phyloP scores from a whole-genome alignment of 139 green algal species.

The Chlorella sp. region DNA sequence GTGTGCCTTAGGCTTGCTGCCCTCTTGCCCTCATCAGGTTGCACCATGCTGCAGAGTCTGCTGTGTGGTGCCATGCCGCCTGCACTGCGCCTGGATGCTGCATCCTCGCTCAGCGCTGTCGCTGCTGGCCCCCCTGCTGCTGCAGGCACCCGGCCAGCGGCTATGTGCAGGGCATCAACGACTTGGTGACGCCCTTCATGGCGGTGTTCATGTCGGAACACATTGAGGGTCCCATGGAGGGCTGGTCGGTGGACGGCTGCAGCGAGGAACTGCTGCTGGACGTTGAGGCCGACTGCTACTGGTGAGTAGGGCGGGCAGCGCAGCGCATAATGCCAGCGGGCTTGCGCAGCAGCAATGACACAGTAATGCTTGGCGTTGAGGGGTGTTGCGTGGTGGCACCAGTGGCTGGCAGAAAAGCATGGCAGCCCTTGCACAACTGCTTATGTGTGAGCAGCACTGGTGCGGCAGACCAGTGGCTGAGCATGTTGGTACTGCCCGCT shows the following conservation, averaged over 20 bases:
- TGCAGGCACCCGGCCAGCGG: conserved; percentile 89
- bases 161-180: conserved; percentile 98
- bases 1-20: no score
- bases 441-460: background rate
- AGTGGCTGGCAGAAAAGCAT: no score
- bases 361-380: background rate
- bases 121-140: background rate
- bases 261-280: conserved; percentile 72
- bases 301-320: conserved; percentile 59
- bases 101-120: background rate
- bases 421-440: no score
- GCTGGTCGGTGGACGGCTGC: conserved; percentile 65
- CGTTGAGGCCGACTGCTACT: conserved; percentile 97
- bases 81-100: no score
- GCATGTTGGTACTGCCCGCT: background rate
- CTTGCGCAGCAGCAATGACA: no score
- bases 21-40: no score
- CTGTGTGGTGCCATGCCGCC: background rate
- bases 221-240: conserved; percentile 64
- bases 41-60: no score
- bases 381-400: no score
- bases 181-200: conserved; percentile 97
- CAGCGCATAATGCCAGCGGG: background rate
- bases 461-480: background rate
- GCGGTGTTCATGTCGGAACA: conserved; percentile 89